Evolutionary conservation across 176 grass and related monocot species (phyloP).

Genomic region (Dendrocalamus sinicus): DNA sequence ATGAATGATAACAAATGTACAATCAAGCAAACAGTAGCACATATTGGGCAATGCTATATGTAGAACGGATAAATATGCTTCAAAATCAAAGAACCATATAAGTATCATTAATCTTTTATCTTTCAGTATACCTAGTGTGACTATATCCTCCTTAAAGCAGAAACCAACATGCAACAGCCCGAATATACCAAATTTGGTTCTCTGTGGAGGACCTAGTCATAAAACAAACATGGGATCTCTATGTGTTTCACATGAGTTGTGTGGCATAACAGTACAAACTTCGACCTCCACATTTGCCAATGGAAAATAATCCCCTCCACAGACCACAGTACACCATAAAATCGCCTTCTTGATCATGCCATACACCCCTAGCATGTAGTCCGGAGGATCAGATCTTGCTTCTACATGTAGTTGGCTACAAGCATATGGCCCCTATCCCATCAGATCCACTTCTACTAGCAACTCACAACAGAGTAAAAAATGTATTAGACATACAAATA

Average conservation of each 20-base stretch:
- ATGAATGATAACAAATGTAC: neutral
- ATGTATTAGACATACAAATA: neutral
- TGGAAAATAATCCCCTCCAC: neutral
- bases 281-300: neutral
- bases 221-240: neutral
- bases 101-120: neutral
- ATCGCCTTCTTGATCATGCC: neutral
- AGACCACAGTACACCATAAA: neutral
- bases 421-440: neutral
- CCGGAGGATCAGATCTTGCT: neutral
- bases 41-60: neutral
- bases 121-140: neutral
- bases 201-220: neutral
- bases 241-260: neutral
- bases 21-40: neutral
- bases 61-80: neutral
- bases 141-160: slow-evolving; percentile 1
- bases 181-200: neutral
- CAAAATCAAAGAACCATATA: neutral
- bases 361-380: neutral
- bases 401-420: neutral
- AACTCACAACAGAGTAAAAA: neutral
- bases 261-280: neutral
- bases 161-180: neutral
- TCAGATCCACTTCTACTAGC: neutral